These are phyloP conservation scores for Rutstroemia sp. DNA, from an alignment of 2,329 filamentous ascomycete species.

Conservation along the genomic window DNA sequence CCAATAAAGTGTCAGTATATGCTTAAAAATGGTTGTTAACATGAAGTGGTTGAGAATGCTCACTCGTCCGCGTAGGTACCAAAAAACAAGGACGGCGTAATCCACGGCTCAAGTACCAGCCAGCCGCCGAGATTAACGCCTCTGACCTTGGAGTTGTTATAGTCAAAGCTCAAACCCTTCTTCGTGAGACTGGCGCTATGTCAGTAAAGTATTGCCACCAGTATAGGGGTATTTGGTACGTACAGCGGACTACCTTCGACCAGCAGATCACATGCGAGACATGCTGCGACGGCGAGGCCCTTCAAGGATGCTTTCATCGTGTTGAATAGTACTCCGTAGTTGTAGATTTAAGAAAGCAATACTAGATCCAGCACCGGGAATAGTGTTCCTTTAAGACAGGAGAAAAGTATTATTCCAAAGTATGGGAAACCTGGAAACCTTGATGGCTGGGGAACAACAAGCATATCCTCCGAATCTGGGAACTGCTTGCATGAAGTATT, in stretches of 20 bases:
- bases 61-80: conserved; percentile 26
- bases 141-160: conserved; percentile 53
- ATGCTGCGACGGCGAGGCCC: conserved; percentile 12
- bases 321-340: not conserved
- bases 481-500: not conserved
- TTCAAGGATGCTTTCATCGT: conserved; percentile 13
- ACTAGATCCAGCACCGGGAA: not conserved
- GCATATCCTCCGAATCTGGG: not conserved
- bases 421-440: not conserved
- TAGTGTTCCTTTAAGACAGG: not conserved
- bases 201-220: conserved; percentile 6
- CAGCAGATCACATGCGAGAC: conserved; percentile 5
- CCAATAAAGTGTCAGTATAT: not conserved
- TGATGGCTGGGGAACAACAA: not conserved
- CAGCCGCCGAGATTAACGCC: conserved; percentile 57
- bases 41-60: conserved; percentile 3
- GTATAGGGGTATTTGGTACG: not conserved
- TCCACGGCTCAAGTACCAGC: conserved; percentile 38
- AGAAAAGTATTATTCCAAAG: not conserved
- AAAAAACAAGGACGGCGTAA: conserved; percentile 48
- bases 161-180: conserved; percentile 39
- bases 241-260: conserved; percentile 19
- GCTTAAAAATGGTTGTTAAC: not conserved
- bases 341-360: not conserved
- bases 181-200: conserved; percentile 10